Conservation (phyloP, 495 filamentous ascomycete species). For the Alectoria sarmentosa region DNA sequence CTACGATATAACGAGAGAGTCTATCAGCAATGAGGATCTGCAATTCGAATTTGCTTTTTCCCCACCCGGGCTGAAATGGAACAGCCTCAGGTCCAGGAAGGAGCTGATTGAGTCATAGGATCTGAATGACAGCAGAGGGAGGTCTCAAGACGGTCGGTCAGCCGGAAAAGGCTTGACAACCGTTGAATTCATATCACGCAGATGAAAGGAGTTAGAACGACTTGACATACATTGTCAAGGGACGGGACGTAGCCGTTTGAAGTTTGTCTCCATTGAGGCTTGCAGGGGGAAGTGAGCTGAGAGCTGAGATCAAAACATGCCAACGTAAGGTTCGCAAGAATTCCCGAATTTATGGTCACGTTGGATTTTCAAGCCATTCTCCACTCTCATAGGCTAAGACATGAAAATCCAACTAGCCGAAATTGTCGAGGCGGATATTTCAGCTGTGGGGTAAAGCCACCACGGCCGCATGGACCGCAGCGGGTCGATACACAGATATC, state of each 20-base stretch:
- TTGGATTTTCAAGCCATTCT: neutral
- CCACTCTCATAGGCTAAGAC: neutral
- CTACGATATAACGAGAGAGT: neutral
- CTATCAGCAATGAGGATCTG: neutral
- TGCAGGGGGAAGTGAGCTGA: constrained; percentile 8
- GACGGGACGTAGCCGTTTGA: neutral
- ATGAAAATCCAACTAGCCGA: neutral
- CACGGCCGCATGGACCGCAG: neutral
- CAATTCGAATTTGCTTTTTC: too few species aligned
- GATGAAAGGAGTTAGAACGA: neutral
- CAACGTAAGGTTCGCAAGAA: neutral
- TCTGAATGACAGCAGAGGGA: neutral
- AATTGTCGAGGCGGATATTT: neutral
- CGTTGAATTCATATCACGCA: neutral
- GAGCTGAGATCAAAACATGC: constrained; percentile 5
- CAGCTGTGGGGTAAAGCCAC: neutral
- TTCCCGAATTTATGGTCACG: neutral
- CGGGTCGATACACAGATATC: neutral
- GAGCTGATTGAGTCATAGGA: neutral
- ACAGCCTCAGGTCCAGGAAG: neutral
- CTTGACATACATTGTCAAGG: neutral
- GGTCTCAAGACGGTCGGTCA: neutral
- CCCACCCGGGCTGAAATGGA: neutral
- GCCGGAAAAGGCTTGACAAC: neutral
- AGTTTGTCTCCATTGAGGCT: neutral